Conservation (phyloP, 2,329 filamentous ascomycete species). For the Cytospora chrysosperma region DNA sequence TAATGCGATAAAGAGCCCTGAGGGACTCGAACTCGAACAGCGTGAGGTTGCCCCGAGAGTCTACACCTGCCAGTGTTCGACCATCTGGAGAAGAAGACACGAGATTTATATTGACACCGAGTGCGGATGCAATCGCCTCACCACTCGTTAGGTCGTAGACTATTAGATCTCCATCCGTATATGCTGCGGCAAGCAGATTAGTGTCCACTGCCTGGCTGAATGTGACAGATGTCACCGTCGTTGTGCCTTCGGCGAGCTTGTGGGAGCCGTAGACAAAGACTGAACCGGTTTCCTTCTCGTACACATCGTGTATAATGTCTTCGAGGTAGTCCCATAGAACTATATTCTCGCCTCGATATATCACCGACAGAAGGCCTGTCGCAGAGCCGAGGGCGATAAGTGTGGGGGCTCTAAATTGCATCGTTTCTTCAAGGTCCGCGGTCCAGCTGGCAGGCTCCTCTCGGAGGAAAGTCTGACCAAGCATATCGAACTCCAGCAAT, state of each 20-base stretch:
- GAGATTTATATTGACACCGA: constrained; percentile 23
- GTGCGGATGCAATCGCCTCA: background rate
- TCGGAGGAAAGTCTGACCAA: background rate
- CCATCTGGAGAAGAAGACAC: constrained; percentile 32
- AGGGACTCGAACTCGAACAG: constrained; percentile 33
- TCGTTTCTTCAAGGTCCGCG: constrained; percentile 23
- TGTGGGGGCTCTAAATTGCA: constrained; percentile 25
- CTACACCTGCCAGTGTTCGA: constrained; percentile 30
- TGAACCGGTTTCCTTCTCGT: constrained; percentile 30
- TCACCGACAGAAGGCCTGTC: constrained; percentile 28
- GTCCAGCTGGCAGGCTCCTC: constrained; percentile 18
- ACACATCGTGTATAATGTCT: constrained; percentile 27
- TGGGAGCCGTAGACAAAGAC: background rate
- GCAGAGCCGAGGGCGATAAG: constrained; percentile 23
- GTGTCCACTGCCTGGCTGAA: constrained; percentile 27
- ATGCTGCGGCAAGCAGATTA: constrained; percentile 30
- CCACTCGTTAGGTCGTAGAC: constrained; percentile 29
- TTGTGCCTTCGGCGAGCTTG: constrained; percentile 15
- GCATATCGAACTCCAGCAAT: constrained; percentile 4
- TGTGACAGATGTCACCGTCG: constrained; percentile 25
- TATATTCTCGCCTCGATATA: constrained; percentile 32
- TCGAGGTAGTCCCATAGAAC: constrained; percentile 28
- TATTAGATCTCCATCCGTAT: constrained; percentile 31
- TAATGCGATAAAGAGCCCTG: constrained; percentile 24
- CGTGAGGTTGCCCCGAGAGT: constrained; percentile 28